Conservation (phyloP, 441 rosid genomes). For the Biscutella laevigata region DNA sequence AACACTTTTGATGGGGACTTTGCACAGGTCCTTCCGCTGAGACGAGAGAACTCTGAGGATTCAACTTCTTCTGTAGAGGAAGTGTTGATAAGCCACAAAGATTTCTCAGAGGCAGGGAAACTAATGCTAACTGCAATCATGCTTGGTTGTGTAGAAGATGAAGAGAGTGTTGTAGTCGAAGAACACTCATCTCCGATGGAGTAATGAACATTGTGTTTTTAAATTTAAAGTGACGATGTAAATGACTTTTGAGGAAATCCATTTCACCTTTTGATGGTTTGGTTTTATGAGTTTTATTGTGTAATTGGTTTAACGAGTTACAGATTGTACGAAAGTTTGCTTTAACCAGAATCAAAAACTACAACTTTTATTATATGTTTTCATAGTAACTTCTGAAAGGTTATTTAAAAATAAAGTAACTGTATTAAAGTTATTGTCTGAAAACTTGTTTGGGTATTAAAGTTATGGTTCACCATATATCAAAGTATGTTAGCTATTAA, state of each 20-base stretch:
- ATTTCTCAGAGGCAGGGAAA: constrained; percentile 79
- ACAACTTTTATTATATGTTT: no score
- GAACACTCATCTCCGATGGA: constrained; percentile 41
- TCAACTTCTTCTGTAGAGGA: constrained; percentile 53
- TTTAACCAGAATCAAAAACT: no score
- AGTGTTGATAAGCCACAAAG: constrained; percentile 73
- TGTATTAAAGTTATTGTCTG: no score
- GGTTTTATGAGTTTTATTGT: no score
- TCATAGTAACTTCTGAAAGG: no score
- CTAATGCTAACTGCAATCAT: constrained; percentile 71
- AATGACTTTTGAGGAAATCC: neutral
- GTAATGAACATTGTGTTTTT: constrained; percentile 6
- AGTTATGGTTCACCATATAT: no score
- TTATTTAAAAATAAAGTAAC: no score
- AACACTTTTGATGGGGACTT: constrained; percentile 64
- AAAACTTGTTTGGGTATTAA: no score
- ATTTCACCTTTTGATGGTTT: no score
- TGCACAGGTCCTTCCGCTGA: constrained; percentile 51
- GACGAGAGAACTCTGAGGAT: constrained; percentile 44
- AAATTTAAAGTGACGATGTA: neutral
- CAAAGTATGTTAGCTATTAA: no score
- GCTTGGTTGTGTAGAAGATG: constrained; percentile 47
- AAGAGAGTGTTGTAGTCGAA: constrained; percentile 23
- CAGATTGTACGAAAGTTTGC: no score
- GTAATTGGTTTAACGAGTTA: no score